Conservation (phyloP, 2,329 filamentous ascomycete species). For the Diaporthe sp. region DNA sequence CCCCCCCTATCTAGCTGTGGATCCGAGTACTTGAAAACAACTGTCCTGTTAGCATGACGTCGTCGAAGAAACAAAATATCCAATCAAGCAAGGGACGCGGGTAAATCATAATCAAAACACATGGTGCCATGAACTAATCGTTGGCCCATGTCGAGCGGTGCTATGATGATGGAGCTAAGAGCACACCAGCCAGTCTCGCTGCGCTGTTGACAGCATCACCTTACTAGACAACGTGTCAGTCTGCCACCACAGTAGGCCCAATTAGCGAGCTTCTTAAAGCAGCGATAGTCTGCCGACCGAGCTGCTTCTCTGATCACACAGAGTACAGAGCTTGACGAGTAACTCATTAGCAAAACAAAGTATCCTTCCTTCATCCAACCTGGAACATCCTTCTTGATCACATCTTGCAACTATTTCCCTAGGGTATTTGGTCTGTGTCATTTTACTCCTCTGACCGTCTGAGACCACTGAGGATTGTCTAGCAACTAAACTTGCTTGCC, state of each 20-base stretch:
- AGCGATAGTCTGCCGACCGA: neutral
- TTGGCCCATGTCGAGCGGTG: slow-evolving; percentile 6
- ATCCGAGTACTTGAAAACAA: slow-evolving; percentile 1
- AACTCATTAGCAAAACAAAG: neutral
- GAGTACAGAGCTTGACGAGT: neutral
- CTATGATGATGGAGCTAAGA: neutral
- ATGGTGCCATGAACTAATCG: slow-evolving; percentile 9
- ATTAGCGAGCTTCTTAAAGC: neutral
- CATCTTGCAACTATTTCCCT: neutral
- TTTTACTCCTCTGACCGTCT: neutral
- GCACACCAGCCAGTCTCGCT: neutral
- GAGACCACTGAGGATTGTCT: neutral
- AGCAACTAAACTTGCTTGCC: neutral
- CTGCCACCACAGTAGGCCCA: neutral
- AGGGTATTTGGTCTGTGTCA: neutral
- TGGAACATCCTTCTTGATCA: neutral
- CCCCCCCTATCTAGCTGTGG: neutral
- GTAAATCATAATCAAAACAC: neutral
- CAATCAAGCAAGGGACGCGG: slow-evolving; percentile 4
- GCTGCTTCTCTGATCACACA: neutral
- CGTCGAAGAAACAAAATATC: neutral
- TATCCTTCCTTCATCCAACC: neutral
- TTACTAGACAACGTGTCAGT: neutral
- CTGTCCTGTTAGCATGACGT: slow-evolving; percentile 16
- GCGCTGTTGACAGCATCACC: slow-evolving; percentile 5